Evolutionary conservation across 2,329 filamentous ascomycete genomes (phyloP), one percentile per base, ranked within the genome.

Genomic region (Didymella pomorum): DNA sequence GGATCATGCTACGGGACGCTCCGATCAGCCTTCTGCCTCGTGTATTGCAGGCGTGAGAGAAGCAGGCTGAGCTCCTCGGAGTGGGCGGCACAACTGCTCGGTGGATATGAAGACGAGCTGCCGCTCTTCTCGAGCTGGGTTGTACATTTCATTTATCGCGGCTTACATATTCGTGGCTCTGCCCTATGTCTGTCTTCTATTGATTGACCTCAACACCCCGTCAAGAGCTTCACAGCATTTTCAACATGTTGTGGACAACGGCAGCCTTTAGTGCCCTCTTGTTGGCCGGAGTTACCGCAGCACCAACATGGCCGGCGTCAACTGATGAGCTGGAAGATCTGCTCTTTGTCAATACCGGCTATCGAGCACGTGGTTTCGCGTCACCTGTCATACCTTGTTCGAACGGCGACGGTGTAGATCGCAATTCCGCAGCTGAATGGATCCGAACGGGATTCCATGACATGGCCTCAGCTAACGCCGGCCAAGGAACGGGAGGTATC

Each of bases 311-410:
- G 86, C 86, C 86, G 2, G 82, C 84, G 2, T 67, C 79, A 12
- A 81, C 81, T 18, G 86, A 89, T 66, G 86, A 88, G 70, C 76
- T 89, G 58, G 86, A 89, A 72, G 86, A 87, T 71, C 83, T 88
- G 63, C 84, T 88, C 79, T 86, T 82, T 67, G 83, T 88, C 65
- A 82, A 84, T 51, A 76, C 79, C 31, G 85, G 84, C 3, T 84
- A 86, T 67, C 78, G 80, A 44, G 79, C 81, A 29, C 80, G 85
- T 61, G 80, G 83, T 39, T 87, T 89, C 69, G 81, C 84, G 44
- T 80, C 82, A 50, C 80, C 81, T 14, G 82, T 89, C 54, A 84
- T 80, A 31, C 86, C 86, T 6, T 88, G 86, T 74, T 79, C 78
- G 42, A 58, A 45, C 11, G 55, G 55, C n/a, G 84, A 62, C 16